Evolutionary conservation across 2,329 filamentous ascomycete species (phyloP).

Genomic region (Phaeophleospora eucalypticola): DNA sequence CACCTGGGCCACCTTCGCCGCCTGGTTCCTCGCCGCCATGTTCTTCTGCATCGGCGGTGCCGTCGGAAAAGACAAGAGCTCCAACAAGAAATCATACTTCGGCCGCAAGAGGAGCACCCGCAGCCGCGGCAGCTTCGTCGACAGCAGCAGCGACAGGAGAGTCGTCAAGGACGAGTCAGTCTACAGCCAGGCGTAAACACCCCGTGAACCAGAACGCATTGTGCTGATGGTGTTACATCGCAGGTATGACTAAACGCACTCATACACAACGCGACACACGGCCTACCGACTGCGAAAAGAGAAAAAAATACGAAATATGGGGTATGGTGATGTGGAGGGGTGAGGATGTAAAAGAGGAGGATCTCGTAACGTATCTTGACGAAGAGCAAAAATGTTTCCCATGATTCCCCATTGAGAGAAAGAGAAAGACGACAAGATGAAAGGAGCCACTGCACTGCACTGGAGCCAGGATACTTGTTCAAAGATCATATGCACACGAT

Average conservation of each 20-base stretch:
- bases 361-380: constrained; percentile 4
- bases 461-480: neutral
- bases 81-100: constrained; percentile 39
- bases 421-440: neutral
- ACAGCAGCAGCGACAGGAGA: constrained; percentile 54
- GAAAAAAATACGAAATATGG: too few species aligned
- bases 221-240: constrained; percentile 2
- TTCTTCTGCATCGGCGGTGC: constrained; percentile 62
- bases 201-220: neutral
- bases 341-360: neutral
- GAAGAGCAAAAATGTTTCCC: neutral
- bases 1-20: constrained; percentile 67
- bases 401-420: neutral
- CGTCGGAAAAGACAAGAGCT: constrained; percentile 44
- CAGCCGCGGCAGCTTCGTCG: constrained; percentile 51
- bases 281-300: neutral
- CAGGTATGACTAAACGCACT: constrained; percentile 7
- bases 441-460: neutral
- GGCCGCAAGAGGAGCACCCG: constrained; percentile 49
- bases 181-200: constrained; percentile 38
- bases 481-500: neutral
- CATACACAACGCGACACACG: neutral
- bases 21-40: constrained; percentile 61
- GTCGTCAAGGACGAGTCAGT: constrained; percentile 66
- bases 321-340: too few species aligned